These are phyloP conservation scores for Ostreobium quekettii DNA, from an alignment of 139 green algal genomes.

Conservation along the genomic window DNA sequence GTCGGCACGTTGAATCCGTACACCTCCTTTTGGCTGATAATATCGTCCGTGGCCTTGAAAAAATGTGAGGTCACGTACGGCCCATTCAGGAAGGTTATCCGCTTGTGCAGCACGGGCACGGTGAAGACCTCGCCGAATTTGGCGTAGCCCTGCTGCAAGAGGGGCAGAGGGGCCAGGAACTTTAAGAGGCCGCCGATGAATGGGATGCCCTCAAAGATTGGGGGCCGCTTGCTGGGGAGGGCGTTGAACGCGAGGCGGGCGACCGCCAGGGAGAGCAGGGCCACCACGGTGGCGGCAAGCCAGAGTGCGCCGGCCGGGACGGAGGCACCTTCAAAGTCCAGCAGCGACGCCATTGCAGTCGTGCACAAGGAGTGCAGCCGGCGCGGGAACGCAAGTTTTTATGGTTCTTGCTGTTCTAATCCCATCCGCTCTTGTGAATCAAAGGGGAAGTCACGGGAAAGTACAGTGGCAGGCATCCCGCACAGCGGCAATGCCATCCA, in stretches of 20 bases:
- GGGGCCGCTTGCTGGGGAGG: slow-evolving; percentile 49
- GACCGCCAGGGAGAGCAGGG: slow-evolving; percentile 30
- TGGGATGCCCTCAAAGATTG: slow-evolving; percentile 73
- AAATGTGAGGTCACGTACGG: slow-evolving; percentile 84
- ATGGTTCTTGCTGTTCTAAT: too few relatives aligned
- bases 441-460: too few relatives aligned
- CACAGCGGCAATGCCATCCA: too few relatives aligned
- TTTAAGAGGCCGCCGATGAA: slow-evolving; percentile 91
- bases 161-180: slow-evolving; percentile 77
- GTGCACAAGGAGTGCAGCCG: too few relatives aligned
- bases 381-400: too few relatives aligned
- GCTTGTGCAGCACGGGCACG: slow-evolving; percentile 89
- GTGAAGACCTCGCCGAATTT: slow-evolving; percentile 90
- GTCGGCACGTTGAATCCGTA: slow-evolving; percentile 97
- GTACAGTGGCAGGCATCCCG: too few relatives aligned
- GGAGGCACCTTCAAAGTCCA: too few relatives aligned
- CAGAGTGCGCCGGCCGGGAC: neutral
- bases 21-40: slow-evolving; percentile 88
- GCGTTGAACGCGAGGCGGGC: slow-evolving; percentile 25
- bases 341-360: too few relatives aligned
- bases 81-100: slow-evolving; percentile 93
- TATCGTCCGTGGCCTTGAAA: slow-evolving; percentile 89
- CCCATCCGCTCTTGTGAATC: too few relatives aligned
- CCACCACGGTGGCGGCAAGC: slow-evolving; percentile 12
- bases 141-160: slow-evolving; percentile 73